Evolutionary conservation across 2,329 filamentous ascomycete species (phyloP).

Genomic region (Aspergillus novoparasiticus): DNA sequence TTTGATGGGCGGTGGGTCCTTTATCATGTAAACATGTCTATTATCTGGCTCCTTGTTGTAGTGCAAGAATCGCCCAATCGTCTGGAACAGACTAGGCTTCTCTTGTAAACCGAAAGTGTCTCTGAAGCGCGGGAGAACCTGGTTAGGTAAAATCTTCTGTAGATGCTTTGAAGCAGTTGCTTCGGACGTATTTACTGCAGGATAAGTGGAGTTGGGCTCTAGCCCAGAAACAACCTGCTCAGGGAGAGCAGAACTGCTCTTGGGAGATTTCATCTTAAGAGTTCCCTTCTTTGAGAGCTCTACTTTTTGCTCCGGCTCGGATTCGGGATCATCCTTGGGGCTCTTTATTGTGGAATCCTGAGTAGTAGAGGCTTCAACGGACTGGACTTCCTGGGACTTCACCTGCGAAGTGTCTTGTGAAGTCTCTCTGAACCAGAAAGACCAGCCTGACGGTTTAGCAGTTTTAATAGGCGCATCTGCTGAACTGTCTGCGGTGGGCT

Average conservation of each 20-base stretch:
- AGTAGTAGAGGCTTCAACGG: conserved; percentile 26
- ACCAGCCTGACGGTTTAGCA: conserved; percentile 41
- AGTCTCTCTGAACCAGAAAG: conserved; percentile 44
- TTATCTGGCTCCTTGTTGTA: conserved; percentile 59
- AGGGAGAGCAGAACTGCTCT: conserved; percentile 26
- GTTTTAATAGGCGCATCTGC: conserved; percentile 23
- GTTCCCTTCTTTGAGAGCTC: conserved; percentile 32
- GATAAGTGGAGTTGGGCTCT: conserved; percentile 20
- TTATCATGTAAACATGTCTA: conserved; percentile 72
- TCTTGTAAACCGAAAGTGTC: conserved; percentile 49
- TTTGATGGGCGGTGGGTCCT: conserved; percentile 71
- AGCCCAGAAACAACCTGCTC: conserved; percentile 22
- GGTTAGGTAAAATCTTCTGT: conserved; percentile 45
- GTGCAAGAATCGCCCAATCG: conserved; percentile 48
- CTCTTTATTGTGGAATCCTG: conserved; percentile 23
- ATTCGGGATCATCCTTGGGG: conserved; percentile 19
- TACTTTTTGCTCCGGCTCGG: conserved; percentile 26
- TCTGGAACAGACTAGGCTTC: conserved; percentile 67
- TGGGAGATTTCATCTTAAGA: conserved; percentile 31
- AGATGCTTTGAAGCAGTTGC: conserved; percentile 37
- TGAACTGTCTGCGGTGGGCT: conserved; percentile 21
- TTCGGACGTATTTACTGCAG: conserved; percentile 33
- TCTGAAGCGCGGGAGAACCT: conserved; percentile 52
- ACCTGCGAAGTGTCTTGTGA: conserved; percentile 28
- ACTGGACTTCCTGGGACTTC: conserved; percentile 29